Conservation (phyloP, 306 rosid species). For the Vicia faba region DNA sequence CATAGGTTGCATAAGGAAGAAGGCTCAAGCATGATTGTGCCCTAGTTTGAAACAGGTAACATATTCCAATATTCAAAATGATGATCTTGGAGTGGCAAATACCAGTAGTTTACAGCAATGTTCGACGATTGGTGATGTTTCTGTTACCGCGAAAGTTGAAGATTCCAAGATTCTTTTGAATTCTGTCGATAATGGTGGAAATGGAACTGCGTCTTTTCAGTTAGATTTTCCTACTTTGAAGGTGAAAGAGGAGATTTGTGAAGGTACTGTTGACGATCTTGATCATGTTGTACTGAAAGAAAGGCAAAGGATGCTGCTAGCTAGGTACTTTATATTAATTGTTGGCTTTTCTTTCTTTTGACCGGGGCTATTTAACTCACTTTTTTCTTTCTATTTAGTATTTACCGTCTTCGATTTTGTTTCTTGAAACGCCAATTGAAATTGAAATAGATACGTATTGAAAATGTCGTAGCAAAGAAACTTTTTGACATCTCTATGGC, state of each 20-base stretch:
- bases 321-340: conserved; percentile 53
- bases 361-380: conserved; percentile 12
- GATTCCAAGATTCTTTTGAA: conserved; percentile 33
- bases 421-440: neutral
- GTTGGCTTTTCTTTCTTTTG: conserved; percentile 26
- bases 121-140: conserved; percentile 40
- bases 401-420: conserved; percentile 1
- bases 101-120: conserved; percentile 22
- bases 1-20: conserved; percentile 31
- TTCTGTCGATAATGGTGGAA: conserved; percentile 43
- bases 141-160: conserved; percentile 46
- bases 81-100: conserved; percentile 34
- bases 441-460: neutral
- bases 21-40: conserved; percentile 39
- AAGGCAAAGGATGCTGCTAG: conserved; percentile 65
- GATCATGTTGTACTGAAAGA: conserved; percentile 69
- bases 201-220: conserved; percentile 37
- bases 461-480: conserved; percentile 6
- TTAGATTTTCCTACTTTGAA: conserved; percentile 33
- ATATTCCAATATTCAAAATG: conserved; percentile 23
- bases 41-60: conserved; percentile 46
- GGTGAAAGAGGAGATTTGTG: conserved; percentile 52
- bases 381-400: neutral
- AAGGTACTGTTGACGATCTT: conserved; percentile 49
- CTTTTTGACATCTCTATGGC: conserved; percentile 8